phyloP scores from a whole-genome alignment of 2,329 filamentous ascomycete genomes.

The Escovopsis sp. region DNA sequence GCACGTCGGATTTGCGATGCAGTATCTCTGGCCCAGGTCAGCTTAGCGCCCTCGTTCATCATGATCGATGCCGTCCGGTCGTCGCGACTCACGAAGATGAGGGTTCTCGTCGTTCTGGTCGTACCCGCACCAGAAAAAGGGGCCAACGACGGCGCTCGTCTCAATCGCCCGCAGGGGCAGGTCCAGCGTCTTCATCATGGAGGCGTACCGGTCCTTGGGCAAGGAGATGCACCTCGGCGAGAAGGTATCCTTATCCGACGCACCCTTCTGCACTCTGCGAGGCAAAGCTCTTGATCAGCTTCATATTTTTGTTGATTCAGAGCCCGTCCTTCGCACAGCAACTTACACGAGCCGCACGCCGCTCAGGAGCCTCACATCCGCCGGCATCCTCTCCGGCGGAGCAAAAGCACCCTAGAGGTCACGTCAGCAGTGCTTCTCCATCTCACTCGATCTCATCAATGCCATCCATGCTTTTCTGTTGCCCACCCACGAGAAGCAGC shows the following conservation, averaged over 20 bases:
- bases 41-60: not conserved
- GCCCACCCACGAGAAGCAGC: not conserved
- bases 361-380: constrained; percentile 30
- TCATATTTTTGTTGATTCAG: not conserved
- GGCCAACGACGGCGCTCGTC: constrained; percentile 42
- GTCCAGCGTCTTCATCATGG: constrained; percentile 39
- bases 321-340: not conserved
- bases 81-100: constrained; percentile 34
- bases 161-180: constrained; percentile 45
- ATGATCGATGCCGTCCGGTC: not conserved
- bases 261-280: constrained; percentile 39
- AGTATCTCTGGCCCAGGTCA: constrained; percentile 34
- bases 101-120: constrained; percentile 42
- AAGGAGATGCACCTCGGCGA: constrained; percentile 39
- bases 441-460: not conserved
- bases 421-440: constrained; percentile 1
- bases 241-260: constrained; percentile 43
- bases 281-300: not conserved
- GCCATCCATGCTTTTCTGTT: not conserved
- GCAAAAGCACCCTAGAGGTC: constrained; percentile 36
- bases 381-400: constrained; percentile 25
- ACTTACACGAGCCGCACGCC: constrained; percentile 42
- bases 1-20: constrained; percentile 51
- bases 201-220: constrained; percentile 32
- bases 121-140: constrained; percentile 46